Percentiles rank a stretch among this genome's conserved stretches.
Evolutionary conservation across 805 yeast species (phyloP).

Genomic region (Myxozyma nipponensis): DNA sequence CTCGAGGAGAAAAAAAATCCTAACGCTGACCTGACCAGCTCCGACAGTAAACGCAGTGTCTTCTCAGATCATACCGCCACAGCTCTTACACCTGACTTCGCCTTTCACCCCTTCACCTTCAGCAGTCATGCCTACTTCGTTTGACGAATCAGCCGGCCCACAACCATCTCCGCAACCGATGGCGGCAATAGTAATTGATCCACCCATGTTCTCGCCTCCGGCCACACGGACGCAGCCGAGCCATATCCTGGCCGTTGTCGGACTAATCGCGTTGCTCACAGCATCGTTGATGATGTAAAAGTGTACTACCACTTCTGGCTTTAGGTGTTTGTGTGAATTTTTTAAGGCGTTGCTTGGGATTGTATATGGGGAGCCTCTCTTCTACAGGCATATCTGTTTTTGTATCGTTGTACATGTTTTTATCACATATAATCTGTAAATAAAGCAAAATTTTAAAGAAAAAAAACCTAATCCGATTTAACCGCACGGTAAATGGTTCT

Average conservation of each 20-base stretch:
- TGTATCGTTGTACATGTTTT: neutral
- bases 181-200: constrained; percentile 7
- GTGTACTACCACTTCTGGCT: neutral
- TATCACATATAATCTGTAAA: no score
- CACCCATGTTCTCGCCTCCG: constrained; percentile 27
- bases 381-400: neutral
- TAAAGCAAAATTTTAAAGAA: no score
- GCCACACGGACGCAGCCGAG: constrained; percentile 23
- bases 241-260: constrained; percentile 18
- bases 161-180: neutral
- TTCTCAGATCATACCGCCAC: neutral
- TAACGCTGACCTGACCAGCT: no score
- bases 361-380: no score
- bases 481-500: constrained; percentile 56
- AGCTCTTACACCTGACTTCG: neutral
- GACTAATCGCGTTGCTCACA: constrained; percentile 21
- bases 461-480: constrained; percentile 55
- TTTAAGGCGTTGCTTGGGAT: no score
- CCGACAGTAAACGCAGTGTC: neutral
- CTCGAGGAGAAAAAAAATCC: no score
- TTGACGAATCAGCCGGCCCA: neutral
- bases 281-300: constrained; percentile 28
- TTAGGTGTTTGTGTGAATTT: neutral
- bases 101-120: neutral
- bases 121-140: neutral